Base-by-base conservation (phyloP, 2,329 filamentous ascomycete species). In the Aureobasidium sp. region DNA sequence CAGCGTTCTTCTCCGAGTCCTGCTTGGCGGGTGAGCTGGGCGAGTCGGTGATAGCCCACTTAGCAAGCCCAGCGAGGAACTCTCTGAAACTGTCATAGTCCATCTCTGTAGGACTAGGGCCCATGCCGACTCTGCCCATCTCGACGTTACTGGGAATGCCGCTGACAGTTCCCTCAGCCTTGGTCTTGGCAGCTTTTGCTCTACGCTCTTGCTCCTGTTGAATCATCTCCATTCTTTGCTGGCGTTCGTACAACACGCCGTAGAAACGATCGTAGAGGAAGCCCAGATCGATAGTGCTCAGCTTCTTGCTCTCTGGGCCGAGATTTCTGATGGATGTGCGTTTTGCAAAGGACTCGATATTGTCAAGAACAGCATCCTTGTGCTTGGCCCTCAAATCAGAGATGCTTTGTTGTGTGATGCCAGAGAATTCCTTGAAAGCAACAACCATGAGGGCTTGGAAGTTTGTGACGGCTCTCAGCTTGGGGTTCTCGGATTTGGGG, bases 401-500 rank as follows among this genome's bases (percentile, higher is more conserved):
- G 67, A 99, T 95, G 59, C 91, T 97, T 75, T 90, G 91, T 76
- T 99, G 95, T 0, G 96, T 99, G 71, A 99, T 97, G 47, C 91
- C 93, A 0, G 95, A 92, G 75, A 99, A 99, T 75, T 99, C 96
- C 72, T 98, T 98, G 82, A 99, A 99, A 0, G 96, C 96, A 25
- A 98, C 96, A 4, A 99, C 96, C 95, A 99, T 98, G 66, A 99
- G 88, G 78, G 98, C 96, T 74, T 99, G 96, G 77, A 99, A 99
- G 54, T 93, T 89, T 8, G 97, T 99, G 63, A 99, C 96, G 0
- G 95, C 94, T 62, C 95, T 89, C 61, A 98, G 84, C 80, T 98
- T 99, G 4, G 95, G 91, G 69, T 98, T 99, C 76, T 98, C 95
- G 0, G 94, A 98, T 74, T 92, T 95, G 2, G 96, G 96, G 75